Conservation (phyloP, 805 yeast species). For the Saturnispora diversa region DNA sequence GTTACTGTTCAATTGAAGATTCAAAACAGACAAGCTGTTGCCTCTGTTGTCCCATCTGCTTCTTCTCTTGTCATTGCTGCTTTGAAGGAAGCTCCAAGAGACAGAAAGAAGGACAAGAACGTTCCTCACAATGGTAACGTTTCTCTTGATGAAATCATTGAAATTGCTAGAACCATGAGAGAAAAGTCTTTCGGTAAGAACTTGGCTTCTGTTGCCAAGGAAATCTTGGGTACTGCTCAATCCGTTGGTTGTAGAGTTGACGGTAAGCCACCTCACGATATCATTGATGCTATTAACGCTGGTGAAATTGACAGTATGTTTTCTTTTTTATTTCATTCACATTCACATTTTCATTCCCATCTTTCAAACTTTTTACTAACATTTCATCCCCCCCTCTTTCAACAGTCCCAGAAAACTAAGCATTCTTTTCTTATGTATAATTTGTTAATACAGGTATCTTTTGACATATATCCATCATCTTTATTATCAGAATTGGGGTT, state of each 20-base stretch:
- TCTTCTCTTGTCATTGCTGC: conserved; percentile 98
- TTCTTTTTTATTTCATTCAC: background rate
- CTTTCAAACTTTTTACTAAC: conserved; percentile 9
- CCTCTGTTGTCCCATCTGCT: conserved; percentile 99
- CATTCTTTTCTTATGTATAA: conserved; percentile 18
- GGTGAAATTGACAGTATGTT: conserved; percentile 82
- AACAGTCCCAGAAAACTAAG: conserved; percentile 64
- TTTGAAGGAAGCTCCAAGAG: conserved; percentile 99
- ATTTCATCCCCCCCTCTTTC: conserved; percentile 3
- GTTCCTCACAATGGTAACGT: conserved; percentile 99
- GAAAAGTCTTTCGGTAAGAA: conserved; percentile 97
- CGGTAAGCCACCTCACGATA: conserved; percentile 98
- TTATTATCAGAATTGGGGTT: background rate
- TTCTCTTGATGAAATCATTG: conserved; percentile 91
- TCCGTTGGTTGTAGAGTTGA: conserved; percentile 99
- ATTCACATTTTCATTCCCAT: background rate
- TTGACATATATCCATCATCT: background rate
- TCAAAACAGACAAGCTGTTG: conserved; percentile 99
- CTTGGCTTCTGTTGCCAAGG: conserved; percentile 95
- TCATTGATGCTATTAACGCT: conserved; percentile 95
- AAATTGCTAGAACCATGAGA: conserved; percentile 96
- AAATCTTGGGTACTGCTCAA: conserved; percentile 99
- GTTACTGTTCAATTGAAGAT: conserved; percentile 97
- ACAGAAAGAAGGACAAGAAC: conserved; percentile 99
- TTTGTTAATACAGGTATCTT: conserved; percentile 19